Conservation (phyloP, 2,329 filamentous ascomycete genomes). For the Periconia macrospinosa region DNA sequence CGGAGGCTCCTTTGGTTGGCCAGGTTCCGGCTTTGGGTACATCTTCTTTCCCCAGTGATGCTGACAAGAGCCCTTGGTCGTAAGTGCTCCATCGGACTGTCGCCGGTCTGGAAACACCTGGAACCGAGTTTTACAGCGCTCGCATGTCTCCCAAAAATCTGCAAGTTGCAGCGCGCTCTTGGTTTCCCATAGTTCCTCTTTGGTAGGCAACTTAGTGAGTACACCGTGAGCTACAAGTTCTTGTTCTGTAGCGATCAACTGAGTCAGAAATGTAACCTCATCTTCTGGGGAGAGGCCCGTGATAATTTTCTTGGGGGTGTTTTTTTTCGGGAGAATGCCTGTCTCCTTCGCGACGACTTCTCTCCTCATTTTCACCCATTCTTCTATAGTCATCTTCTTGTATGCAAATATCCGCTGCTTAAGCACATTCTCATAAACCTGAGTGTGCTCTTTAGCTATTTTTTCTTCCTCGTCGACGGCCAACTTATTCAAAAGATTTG, state of each 20-base stretch:
- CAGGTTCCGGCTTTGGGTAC: conserved; percentile 53
- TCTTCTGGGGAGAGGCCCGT: conserved; percentile 70
- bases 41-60: conserved; percentile 78
- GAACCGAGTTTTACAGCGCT: conserved; percentile 83
- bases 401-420: conserved; percentile 77
- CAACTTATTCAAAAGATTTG: conserved; percentile 68
- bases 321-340: conserved; percentile 38
- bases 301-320: conserved; percentile 57
- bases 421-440: conserved; percentile 81
- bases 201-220: conserved; percentile 67
- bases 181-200: conserved; percentile 67
- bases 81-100: conserved; percentile 72
- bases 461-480: conserved; percentile 79
- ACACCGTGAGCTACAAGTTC: conserved; percentile 73
- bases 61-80: conserved; percentile 75
- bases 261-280: conserved; percentile 54
- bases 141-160: conserved; percentile 83
- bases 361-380: conserved; percentile 69
- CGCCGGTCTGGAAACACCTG: conserved; percentile 88
- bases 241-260: conserved; percentile 65
- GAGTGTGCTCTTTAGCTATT: conserved; percentile 65
- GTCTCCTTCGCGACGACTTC: conserved; percentile 30
- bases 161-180: conserved; percentile 66
- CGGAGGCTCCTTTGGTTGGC: conserved; percentile 57
- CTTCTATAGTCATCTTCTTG: conserved; percentile 70